phyloP scores from a whole-genome alignment of 768 basidiomycete species.

The Pulveroboletus sp. region DNA sequence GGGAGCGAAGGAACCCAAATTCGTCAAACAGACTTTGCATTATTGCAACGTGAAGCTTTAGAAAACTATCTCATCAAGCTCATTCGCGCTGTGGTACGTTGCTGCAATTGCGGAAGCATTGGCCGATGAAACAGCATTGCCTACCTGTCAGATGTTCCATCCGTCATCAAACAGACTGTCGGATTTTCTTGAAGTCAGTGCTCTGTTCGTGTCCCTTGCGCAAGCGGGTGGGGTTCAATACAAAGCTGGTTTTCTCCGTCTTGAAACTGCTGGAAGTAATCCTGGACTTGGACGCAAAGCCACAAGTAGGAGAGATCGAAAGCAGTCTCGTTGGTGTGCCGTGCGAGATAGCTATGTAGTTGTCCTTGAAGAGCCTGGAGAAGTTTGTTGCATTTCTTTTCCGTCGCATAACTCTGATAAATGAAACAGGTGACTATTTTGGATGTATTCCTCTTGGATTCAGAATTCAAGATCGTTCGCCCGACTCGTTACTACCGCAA shows the following conservation, averaged over 20 bases:
- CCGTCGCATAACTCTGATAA: not conserved
- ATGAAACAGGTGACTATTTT: conserved; percentile 63
- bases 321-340: conserved; percentile 81
- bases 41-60: conserved; percentile 72
- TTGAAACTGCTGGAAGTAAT: conserved; percentile 49
- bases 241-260: conserved; percentile 80
- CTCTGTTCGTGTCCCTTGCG: conserved; percentile 77
- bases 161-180: conserved; percentile 86
- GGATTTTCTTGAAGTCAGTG: conserved; percentile 88
- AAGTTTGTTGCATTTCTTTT: conserved; percentile 43
- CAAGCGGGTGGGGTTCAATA: conserved; percentile 80
- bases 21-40: conserved; percentile 70
- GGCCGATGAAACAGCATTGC: conserved; percentile 2
- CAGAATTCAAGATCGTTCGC: conserved; percentile 84
- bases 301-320: conserved; percentile 51
- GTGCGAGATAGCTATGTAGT: conserved; percentile 91
- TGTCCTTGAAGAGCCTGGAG: conserved; percentile 79
- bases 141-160: conserved; percentile 77
- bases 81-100: conserved; percentile 80
- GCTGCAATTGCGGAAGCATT: not conserved
- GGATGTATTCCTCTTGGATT: conserved; percentile 92
- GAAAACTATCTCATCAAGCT: conserved; percentile 87
- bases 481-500: conserved; percentile 87
- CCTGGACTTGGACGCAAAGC: conserved; percentile 64
- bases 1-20: conserved; percentile 51